These are phyloP conservation scores for Skeletonema grethae DNA, from an alignment of 108 stramenopile species.

Conservation along the genomic window DNA sequence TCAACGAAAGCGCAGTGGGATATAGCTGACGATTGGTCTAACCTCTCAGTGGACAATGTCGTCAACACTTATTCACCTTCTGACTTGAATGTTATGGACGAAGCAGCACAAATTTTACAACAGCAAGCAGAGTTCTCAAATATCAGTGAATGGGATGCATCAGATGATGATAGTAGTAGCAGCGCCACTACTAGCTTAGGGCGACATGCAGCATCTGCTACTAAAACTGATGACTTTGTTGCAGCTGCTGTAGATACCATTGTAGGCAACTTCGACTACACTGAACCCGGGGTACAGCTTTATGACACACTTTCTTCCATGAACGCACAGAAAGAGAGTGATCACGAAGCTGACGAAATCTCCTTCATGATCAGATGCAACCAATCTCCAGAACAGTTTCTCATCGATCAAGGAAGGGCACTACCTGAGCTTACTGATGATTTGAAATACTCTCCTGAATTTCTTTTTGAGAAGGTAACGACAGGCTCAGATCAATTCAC, in stretches of 20 bases:
- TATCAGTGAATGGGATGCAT: constrained; percentile 4
- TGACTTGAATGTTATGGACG: constrained; percentile 10
- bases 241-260: constrained; percentile 35
- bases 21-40: constrained; percentile 35
- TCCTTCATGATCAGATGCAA: constrained; percentile 78
- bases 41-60: not conserved
- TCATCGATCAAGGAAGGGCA: constrained; percentile 62
- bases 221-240: constrained; percentile 17
- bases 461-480: constrained; percentile 36
- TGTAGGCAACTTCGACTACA: constrained; percentile 31
- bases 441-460: constrained; percentile 48
- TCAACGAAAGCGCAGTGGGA: constrained; percentile 12
- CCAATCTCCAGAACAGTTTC: constrained; percentile 58
- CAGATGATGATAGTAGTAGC: not conserved
- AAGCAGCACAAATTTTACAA: constrained; percentile 7
- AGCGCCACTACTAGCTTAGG: not conserved
- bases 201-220: not conserved
- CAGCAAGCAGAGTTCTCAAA: constrained; percentile 6
- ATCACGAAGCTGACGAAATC: constrained; percentile 61
- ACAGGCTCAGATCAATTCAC: not conserved
- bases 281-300: constrained; percentile 18
- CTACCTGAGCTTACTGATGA: constrained; percentile 62
- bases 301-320: constrained; percentile 29
- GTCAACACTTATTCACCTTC: too few species aligned
- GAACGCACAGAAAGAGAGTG: not conserved